phyloP scores from a whole-genome alignment of 371 early-diverging fungal genomes.

The Syncephalastrum racemosum region DNA sequence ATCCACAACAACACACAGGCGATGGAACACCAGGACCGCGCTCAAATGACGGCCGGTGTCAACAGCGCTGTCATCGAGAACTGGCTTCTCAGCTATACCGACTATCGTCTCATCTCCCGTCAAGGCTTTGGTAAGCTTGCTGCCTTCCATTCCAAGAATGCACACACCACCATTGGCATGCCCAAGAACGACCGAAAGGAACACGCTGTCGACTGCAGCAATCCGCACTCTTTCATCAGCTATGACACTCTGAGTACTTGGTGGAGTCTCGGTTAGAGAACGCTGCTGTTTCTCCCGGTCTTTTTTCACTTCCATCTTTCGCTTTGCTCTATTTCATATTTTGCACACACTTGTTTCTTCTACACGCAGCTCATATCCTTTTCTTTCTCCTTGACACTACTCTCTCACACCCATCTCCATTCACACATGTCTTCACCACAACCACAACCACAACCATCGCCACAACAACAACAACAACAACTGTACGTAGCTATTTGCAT shows the following conservation, averaged over 20 bases:
- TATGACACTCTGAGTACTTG: conserved; percentile 30
- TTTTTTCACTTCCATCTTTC: background rate
- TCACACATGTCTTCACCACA: too few relatives aligned
- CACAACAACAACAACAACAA: too few relatives aligned
- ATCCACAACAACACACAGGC: conserved; percentile 6
- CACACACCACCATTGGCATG: conserved; percentile 29
- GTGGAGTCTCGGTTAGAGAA: conserved; percentile 30
- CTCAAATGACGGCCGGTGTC: conserved; percentile 34
- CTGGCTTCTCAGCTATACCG: conserved; percentile 48
- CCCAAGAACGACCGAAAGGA: conserved; percentile 19
- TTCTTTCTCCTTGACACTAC: background rate
- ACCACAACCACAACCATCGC: too few relatives aligned
- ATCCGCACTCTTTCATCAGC: conserved; percentile 24
- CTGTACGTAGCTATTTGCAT: too few relatives aligned
- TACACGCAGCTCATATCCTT: background rate
- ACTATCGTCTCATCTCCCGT: conserved; percentile 47
- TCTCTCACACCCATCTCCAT: too few relatives aligned
- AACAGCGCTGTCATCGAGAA: conserved; percentile 55
- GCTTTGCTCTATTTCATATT: background rate
- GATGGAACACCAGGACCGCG: conserved; percentile 26
- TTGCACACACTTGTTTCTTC: background rate
- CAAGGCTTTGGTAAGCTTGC: conserved; percentile 55
- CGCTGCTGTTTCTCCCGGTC: background rate
- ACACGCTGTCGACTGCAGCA: conserved; percentile 21
- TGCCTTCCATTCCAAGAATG: conserved; percentile 24